Conservation (phyloP, 2,329 filamentous ascomycete species). For the Nothomitra cinnamomea region DNA sequence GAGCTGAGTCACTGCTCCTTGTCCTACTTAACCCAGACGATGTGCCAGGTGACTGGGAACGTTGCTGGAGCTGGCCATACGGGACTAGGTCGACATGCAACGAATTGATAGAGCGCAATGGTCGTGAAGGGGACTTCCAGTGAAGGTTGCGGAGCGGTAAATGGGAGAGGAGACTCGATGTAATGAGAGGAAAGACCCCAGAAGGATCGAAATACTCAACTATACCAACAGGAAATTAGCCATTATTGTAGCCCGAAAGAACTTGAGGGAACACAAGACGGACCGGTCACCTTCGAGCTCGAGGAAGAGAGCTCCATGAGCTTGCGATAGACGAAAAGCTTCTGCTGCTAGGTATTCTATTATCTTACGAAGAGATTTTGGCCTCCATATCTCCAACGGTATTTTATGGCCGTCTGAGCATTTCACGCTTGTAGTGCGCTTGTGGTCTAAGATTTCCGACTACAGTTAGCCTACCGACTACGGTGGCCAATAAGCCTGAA, state of each 20-base stretch:
- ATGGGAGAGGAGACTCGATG: constrained; percentile 57
- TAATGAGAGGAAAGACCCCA: constrained; percentile 68
- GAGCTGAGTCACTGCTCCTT: constrained; percentile 5
- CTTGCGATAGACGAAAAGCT: no score
- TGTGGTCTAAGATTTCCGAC: no score
- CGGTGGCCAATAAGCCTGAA: no score
- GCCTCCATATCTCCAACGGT: no score
- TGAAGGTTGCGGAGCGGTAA: constrained; percentile 82
- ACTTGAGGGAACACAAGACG: background rate
- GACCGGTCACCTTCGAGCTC: constrained; percentile 7
- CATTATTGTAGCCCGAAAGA: background rate
- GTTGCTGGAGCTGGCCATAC: constrained; percentile 18
- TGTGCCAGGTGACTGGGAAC: constrained; percentile 18
- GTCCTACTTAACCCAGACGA: background rate
- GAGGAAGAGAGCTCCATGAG: constrained; percentile 1
- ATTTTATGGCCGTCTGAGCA: no score
- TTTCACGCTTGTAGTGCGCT: no score
- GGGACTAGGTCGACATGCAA: constrained; percentile 80
- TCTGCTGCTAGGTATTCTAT: no score
- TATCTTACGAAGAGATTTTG: no score
- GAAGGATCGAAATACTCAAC: constrained; percentile 95
- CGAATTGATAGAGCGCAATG: constrained; percentile 81
- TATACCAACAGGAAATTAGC: constrained; percentile 20
- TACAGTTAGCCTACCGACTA: no score
- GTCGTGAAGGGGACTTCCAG: constrained; percentile 89